phyloP scores from a whole-genome alignment of 768 basidiomycete genomes.

The Epithele typhae region DNA sequence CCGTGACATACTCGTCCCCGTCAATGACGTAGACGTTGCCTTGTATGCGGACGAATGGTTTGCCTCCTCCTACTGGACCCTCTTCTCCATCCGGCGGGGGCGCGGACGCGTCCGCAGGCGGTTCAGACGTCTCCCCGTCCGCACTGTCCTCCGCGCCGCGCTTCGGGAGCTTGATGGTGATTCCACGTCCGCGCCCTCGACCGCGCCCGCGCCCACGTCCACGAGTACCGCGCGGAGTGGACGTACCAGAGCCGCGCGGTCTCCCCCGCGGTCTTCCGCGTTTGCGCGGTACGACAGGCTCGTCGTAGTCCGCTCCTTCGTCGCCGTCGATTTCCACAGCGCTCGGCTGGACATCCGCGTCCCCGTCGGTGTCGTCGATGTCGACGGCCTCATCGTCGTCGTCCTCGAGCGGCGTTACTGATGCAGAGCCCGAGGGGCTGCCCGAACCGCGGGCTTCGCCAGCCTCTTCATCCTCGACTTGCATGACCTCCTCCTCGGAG shows the following conservation, averaged over 20 bases:
- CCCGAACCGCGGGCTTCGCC: background rate
- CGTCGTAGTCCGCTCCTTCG: slow-evolving; percentile 22
- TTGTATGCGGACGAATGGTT: slow-evolving; percentile 69
- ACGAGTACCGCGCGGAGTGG: slow-evolving; percentile 18
- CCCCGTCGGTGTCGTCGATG: slow-evolving; percentile 31
- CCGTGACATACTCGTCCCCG: slow-evolving; percentile 84
- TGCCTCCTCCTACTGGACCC: slow-evolving; percentile 41
- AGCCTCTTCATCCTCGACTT: slow-evolving; percentile 5
- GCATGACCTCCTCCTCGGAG: slow-evolving; percentile 24
- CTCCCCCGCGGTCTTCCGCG: slow-evolving; percentile 24
- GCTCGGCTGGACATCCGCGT: slow-evolving; percentile 18
- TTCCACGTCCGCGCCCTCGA: slow-evolving; percentile 23
- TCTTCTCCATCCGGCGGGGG: no score
- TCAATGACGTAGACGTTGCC: slow-evolving; percentile 76
- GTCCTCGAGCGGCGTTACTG: slow-evolving; percentile 11
- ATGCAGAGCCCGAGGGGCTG: slow-evolving; percentile 3
- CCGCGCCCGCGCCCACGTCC: slow-evolving; percentile 29
- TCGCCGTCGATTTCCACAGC: slow-evolving; percentile 25
- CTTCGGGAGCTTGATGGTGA: slow-evolving; percentile 25
- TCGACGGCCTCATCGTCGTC: slow-evolving; percentile 18
- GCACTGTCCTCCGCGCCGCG: slow-evolving; percentile 38
- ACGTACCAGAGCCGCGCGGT: slow-evolving; percentile 16
- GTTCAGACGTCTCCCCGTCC: slow-evolving; percentile 25
- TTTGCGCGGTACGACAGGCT: slow-evolving; percentile 18
- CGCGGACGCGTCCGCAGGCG: slow-evolving; percentile 25